Evolutionary conservation across 139 green algal species (phyloP), one percentile per base, ranked within the genome.

Genomic region (Coelastrella sp.): DNA sequence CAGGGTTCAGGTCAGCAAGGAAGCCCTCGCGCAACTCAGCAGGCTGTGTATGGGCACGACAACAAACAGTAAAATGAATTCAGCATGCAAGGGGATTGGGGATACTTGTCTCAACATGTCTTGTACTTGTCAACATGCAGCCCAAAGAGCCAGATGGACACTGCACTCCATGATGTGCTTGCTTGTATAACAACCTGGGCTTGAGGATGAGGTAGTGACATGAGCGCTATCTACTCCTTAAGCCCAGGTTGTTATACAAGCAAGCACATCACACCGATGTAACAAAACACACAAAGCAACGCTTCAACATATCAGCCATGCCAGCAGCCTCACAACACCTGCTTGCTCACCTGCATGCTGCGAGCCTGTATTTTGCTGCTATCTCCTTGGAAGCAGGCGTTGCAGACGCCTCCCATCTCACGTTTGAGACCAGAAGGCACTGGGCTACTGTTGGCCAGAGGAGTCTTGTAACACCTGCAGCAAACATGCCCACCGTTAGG

Each of bases 1-100:
- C 92, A 13, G 96, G 97, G 87, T 97, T 92, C 45, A 99, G 91
- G 86, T 99, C 96, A 6, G 83, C 72, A 51, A 98, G 91, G 86
- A 99, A 99, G 37, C 92, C 85, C 80, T 95, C 90, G 50, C 96
- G 95, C 77, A 93, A 50, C 62, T 89, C 72, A 30, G 32, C 35
- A 38, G 75, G 51, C 75, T 82, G 75, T 15, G 37, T 11, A 57
- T 57, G 45, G 11, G 15, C 45, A 57, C 11, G 45, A 23, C 45
- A 57, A 9, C n/a, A n/a, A n/a, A n/a, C n/a, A n/a, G n/a, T n/a
- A n/a, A n/a, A n/a, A n/a, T n/a, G n/a, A 57, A 57, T 57, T 23
- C 11, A 13, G 45, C 45, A 57, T 25, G 48, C 37, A n/a, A n/a
- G n/a, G 23, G n/a, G 38, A 8, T 6, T 40, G 30, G 35, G 67